Percentiles rank a stretch among this genome's conserved stretches.
Evolutionary conservation across 116 monocot genomes (phyloP).

Genomic region (Phalaenopsis hybrid): DNA sequence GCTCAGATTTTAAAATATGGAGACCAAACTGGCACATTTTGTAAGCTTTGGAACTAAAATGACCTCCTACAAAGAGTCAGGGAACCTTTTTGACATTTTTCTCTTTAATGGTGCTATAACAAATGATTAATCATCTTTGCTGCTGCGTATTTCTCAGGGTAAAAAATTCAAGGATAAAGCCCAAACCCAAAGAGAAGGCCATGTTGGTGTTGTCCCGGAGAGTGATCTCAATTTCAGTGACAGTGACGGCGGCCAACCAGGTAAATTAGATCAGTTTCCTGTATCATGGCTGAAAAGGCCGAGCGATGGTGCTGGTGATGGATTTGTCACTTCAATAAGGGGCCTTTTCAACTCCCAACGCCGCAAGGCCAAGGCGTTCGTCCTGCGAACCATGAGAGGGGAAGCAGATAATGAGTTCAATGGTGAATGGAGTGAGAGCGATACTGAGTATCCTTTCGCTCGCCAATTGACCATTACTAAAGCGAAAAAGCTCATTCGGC

Average conservation of each 20-base stretch:
- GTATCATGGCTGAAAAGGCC: conserved; percentile 64
- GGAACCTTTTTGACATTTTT: too few relatives aligned
- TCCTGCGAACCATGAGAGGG: conserved; percentile 78
- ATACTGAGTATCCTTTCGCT: conserved; percentile 73
- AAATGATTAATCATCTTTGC: background rate
- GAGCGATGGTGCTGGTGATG: conserved; percentile 93
- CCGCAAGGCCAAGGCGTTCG: conserved; percentile 86
- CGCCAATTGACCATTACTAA: conserved; percentile 89
- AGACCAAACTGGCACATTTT: too few relatives aligned
- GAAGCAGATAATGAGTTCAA: conserved; percentile 66
- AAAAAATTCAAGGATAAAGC: conserved; percentile 97
- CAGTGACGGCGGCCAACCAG: conserved; percentile 54
- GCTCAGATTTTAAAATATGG: too few relatives aligned
- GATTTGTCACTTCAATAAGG: conserved; percentile 93
- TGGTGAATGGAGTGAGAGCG: conserved; percentile 85
- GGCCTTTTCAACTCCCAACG: conserved; percentile 96
- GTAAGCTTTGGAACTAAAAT: too few relatives aligned
- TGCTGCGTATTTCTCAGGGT: conserved; percentile 35
- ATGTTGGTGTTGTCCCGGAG: conserved; percentile 43
- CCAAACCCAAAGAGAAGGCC: conserved; percentile 57
- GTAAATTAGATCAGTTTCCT: conserved; percentile 67
- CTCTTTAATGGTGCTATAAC: background rate
- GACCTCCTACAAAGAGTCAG: too few relatives aligned
- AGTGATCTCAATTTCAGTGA: conserved; percentile 72
- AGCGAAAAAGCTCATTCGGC: conserved; percentile 70